Percentiles rank a stretch among this genome's conserved stretches.
Evolutionary conservation across 2,329 filamentous ascomycete species (phyloP).

Genomic region (Cryphonectria nitschkei): DNA sequence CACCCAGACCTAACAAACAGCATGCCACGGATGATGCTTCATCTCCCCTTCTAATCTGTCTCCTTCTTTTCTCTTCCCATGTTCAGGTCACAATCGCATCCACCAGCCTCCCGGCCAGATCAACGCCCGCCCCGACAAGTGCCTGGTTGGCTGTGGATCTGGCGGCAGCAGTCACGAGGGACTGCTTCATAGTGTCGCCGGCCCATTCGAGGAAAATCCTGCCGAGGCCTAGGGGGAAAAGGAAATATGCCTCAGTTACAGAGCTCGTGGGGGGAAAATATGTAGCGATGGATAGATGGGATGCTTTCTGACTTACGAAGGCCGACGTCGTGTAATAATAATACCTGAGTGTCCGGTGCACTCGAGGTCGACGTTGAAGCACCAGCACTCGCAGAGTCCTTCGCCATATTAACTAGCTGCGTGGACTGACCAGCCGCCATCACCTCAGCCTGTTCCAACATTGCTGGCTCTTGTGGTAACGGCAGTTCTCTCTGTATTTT

Average conservation of each 20-base stretch:
- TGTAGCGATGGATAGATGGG: too few species aligned
- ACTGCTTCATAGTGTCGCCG: slow-evolving; percentile 28
- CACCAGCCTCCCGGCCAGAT: slow-evolving; percentile 11
- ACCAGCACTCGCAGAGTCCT: background rate
- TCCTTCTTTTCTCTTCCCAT: too few species aligned
- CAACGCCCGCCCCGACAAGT: slow-evolving; percentile 7
- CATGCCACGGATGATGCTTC: too few species aligned
- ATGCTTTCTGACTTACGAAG: slow-evolving; percentile 9
- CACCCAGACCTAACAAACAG: too few species aligned
- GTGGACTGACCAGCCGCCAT: background rate
- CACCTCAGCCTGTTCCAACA: background rate
- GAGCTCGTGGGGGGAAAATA: too few species aligned
- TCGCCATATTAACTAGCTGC: background rate
- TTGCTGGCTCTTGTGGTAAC: background rate
- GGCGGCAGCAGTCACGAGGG: slow-evolving; percentile 14
- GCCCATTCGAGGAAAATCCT: slow-evolving; percentile 27
- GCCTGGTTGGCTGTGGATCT: slow-evolving; percentile 10
- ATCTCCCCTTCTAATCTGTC: background rate
- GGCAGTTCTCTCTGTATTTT: slow-evolving; percentile 1
- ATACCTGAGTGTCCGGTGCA: slow-evolving; percentile 1
- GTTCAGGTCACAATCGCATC: slow-evolving; percentile 14
- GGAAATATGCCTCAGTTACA: background rate
- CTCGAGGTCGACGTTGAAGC: background rate
- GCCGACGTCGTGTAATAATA: slow-evolving; percentile 14
- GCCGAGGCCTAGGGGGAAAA: slow-evolving; percentile 17